Base-by-base conservation (phyloP, 2,329 filamentous ascomycete genomes). In the Aschersonia sp. region DNA sequence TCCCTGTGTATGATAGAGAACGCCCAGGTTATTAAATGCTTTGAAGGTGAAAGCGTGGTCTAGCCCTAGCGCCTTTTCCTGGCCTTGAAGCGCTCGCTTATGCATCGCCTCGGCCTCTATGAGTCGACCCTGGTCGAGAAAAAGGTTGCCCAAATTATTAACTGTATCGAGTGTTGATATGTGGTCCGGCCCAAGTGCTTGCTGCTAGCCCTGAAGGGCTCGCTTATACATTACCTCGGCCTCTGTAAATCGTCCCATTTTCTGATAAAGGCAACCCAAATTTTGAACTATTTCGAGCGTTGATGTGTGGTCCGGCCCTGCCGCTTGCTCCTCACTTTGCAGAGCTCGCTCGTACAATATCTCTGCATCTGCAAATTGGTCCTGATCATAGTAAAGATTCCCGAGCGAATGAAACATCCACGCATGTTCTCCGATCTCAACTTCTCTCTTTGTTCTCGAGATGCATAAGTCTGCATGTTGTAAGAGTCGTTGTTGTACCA, bases 321-420 rank as follows among this genome's bases (percentile, higher is more conserved):
- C 31, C 14, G 44, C 47, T 39, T 54, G 53, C 45, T 60, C 53
- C 8, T 52, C 52, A 44, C 58, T 54, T 56, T 55, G 46, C 5
- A 64, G 52, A 45, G 58, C 60, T 44, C 58, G 59, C 7, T 51
- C 6, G 30, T 56, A 63, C 55, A 63, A 63, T 1, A 47, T 48
- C 52, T 62, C 55, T 12, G 58, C 53, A 37, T 61, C 53, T 7
- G 49, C 10, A 8, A 56, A 44, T 42, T 54, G 57, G 46, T 54
- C 57, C 46, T 58, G 55, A 14, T 54, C 30, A 5, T 6, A 7
- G 43, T 62, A 65, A 48, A 65, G 53, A 14, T 37, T 6, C 6
- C 59, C 60, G 9, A 67, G 49, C 35, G 58, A 57, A 31, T 58
- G 35, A 39, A 39, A 39, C 35, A 39, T 39, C 35, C 35, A 39